phyloP scores from a whole-genome alignment of 2,329 filamentous ascomycete species.

The Bretziella fagacearum region DNA sequence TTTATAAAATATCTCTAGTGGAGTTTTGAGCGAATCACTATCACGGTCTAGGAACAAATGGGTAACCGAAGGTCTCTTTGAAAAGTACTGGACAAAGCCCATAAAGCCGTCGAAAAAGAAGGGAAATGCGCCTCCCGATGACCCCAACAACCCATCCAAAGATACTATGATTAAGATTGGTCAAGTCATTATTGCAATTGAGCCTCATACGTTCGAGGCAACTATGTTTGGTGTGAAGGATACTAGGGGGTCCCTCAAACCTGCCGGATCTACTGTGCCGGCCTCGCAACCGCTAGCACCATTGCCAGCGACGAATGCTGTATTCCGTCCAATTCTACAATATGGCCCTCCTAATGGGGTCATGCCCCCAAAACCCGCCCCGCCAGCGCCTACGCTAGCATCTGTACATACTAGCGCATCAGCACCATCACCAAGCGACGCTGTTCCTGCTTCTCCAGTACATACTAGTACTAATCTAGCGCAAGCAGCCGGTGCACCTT shows the following conservation, averaged over 20 bases:
- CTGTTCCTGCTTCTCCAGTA: conserved; percentile 12
- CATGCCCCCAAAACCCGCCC: conserved; percentile 29
- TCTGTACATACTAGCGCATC: conserved; percentile 21
- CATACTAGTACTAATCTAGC: conserved; percentile 1
- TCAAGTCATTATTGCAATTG: conserved; percentile 55
- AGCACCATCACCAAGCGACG: conserved; percentile 22
- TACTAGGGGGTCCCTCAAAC: conserved; percentile 27
- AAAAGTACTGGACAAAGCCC: conserved; percentile 64
- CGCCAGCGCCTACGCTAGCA: not conserved
- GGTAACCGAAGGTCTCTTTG: conserved; percentile 55
- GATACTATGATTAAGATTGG: conserved; percentile 59
- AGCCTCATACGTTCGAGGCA: conserved; percentile 65
- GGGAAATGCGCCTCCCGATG: conserved; percentile 40
- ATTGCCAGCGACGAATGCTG: conserved; percentile 17
- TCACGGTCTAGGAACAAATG: conserved; percentile 56
- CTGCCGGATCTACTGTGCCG: conserved; percentile 23
- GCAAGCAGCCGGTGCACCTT: conserved; percentile 13
- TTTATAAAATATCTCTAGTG: conserved; percentile 29
- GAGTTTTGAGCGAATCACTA: conserved; percentile 57
- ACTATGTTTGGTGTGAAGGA: conserved; percentile 58
- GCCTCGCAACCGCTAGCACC: conserved; percentile 12
- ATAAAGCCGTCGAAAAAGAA: conserved; percentile 50
- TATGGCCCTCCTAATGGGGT: conserved; percentile 47
- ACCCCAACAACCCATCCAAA: conserved; percentile 49
- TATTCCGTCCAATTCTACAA: conserved; percentile 41